A percentile compares a stretch with the other conserved stretches of the same genome.
These are phyloP conservation scores for Albatrellus ellisii DNA, from an alignment of 768 basidiomycete species.

Conservation along the genomic window DNA sequence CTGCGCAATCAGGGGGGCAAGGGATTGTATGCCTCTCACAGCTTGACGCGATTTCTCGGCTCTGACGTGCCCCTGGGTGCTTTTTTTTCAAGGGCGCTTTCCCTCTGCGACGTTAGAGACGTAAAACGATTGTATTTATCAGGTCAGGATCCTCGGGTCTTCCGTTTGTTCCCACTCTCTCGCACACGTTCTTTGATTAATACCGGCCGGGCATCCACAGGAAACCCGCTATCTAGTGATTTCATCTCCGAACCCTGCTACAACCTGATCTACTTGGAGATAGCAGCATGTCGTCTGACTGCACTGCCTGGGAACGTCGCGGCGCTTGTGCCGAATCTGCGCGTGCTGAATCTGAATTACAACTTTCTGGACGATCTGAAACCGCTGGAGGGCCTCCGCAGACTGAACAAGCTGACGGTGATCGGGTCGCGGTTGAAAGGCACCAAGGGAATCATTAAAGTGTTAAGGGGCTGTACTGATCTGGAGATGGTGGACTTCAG, in stretches of 20 bases:
- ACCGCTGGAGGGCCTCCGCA: constrained; percentile 52
- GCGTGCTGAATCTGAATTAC: constrained; percentile 91
- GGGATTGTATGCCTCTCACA: constrained; percentile 46
- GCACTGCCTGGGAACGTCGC: constrained; percentile 57
- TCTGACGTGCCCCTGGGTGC: background rate
- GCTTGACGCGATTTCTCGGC: constrained; percentile 10
- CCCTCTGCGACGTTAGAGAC: constrained; percentile 67
- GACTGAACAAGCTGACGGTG: constrained; percentile 74
- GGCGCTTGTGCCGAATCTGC: constrained; percentile 65
- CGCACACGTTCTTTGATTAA: constrained; percentile 4
- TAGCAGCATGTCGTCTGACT: constrained; percentile 76
- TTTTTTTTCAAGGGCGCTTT: constrained; percentile 25
- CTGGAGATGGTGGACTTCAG: constrained; percentile 88
- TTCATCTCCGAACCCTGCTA: constrained; percentile 71
- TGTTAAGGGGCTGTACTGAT: constrained; percentile 58
- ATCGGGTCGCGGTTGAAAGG: constrained; percentile 74
- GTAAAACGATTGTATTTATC: constrained; percentile 92
- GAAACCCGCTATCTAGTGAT: constrained; percentile 48
- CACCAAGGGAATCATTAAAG: constrained; percentile 58
- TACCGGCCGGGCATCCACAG: constrained; percentile 28
- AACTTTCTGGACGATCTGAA: constrained; percentile 78
- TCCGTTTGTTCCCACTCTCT: background rate
- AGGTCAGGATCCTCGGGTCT: constrained; percentile 36
- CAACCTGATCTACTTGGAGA: constrained; percentile 85
- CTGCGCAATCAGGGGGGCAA: constrained; percentile 77